Evolutionary conservation across 2,329 filamentous ascomycete genomes (phyloP), one percentile per base, ranked within the genome.

Genomic region (Trichoderma cornu-damae): DNA sequence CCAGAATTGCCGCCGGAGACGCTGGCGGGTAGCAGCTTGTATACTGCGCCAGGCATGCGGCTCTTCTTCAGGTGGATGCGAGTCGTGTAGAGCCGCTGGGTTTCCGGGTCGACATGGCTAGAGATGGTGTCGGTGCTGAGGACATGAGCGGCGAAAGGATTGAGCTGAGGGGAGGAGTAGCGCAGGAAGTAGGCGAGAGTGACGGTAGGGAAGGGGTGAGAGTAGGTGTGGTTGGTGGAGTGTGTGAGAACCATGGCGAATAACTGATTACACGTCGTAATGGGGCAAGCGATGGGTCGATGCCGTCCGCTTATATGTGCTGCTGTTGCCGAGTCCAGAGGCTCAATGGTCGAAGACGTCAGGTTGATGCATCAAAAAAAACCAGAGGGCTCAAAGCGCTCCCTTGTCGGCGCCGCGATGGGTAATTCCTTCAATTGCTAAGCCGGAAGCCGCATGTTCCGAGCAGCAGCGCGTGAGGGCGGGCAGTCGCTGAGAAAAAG

Each of bases 141-240:
- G 53, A 94, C 89, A 75, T 94, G 89, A 62, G 82, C 85, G 63
- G 86, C 86, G 75, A 93, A 92, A 6, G 89, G 89, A 68, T 93
- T 94, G 63, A 82, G 75, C 63, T 82, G 77, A 28, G 81, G 80
- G 4, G 80, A 83, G 59, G 88, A 90, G 74, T 94, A 94, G 63
- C 89, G 88, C 49, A 94, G 86, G 75, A 93, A 94, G 80, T 90
- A 94, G 75, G 89, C 89, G 71, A 94, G 86, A 48, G 89, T 90
- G 61, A 94, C 89, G 70, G 89, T 89, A 61, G 88, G 85, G 76
- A 93, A 93, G 48, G 88, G 86, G 73, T 93, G 90, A 63, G 85
- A 80, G 79, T 92, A 91, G 67, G 80, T 83, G 71, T 89, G 87
- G 73, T 81, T 84, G 65, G 83, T 85, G 54, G 81, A 82, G 71